Evolutionary conservation across 352 stramenopile genomes (phyloP), one percentile per base, ranked within the genome.

Genomic region (Phytophthora capsici): DNA sequence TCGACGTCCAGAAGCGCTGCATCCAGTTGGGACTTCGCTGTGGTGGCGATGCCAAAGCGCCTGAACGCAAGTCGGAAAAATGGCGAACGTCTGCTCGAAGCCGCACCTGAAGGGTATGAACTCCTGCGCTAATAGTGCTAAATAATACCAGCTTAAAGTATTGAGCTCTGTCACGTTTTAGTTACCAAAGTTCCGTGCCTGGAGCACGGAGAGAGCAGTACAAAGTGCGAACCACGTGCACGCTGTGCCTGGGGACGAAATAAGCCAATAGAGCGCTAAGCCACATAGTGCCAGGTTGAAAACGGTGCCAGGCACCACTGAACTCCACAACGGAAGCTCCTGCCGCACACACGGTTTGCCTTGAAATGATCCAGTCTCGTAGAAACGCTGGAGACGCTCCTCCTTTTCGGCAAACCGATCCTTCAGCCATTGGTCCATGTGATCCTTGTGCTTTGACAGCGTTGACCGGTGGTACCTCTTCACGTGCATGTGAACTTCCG

Each of bases 401-500:
- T 94, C 86, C 41, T 94, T 94, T 46, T 84, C 86, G 13, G 74
- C 72, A 71, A 93, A 95, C 7, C 78, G 71, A 1, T 76, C 37
- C 46, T 90, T 91, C 13, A 91, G 47, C 82, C 84, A 90, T 19
- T 78, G 41, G 44, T 64, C 69, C 77, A 90, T 90, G 26, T 77
- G 58, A 8, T 62, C 72, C 20, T 80, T 84, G 64, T 79, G 61
- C 38, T 69, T 62, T n/a, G 50, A 51, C 28, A 93, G 47, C 25
- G 75, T 75, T 17, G 54, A 68, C 26, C 74, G 80, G 25, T 72
- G 69, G 62, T 90, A 88, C 25, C 81, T 71, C 49, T 73, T 80
- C 51, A 91, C 62, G 64, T 93, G 83, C 45, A 95, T 82, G 60
- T 93, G 82, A 23, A 95, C 86, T 34, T 87, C 79, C 8, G 55